phyloP scores from a whole-genome alignment of 306 rosid genomes.

The Luffa aegyptiaca region DNA sequence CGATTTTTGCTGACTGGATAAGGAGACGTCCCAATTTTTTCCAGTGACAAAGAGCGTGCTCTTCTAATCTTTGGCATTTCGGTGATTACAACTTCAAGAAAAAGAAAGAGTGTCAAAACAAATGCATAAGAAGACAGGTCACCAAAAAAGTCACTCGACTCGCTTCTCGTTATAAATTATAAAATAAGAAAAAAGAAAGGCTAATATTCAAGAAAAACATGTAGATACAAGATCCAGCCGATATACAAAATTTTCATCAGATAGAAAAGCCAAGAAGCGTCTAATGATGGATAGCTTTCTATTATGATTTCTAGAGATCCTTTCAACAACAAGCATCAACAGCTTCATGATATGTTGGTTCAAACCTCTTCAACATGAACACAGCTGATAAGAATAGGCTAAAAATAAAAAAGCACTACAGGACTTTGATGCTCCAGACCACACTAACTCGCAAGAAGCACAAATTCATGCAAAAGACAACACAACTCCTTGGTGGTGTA shows the following conservation, averaged over 20 bases:
- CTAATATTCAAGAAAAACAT: neutral
- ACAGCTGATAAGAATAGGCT: neutral
- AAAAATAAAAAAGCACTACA: neutral
- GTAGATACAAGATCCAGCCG: neutral
- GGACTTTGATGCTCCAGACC: neutral
- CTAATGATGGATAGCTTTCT: neutral
- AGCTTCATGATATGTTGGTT: neutral
- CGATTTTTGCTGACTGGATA: conserved; percentile 22
- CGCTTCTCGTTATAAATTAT: no score
- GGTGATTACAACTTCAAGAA: conserved; percentile 11
- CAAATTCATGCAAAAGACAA: neutral
- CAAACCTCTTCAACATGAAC: neutral
- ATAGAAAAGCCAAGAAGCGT: neutral
- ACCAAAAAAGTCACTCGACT: neutral
- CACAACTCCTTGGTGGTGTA: neutral
- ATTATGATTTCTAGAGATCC: neutral
- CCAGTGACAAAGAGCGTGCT: conserved; percentile 33
- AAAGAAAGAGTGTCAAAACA: neutral
- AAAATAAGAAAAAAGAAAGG: no score
- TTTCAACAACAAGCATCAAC: neutral
- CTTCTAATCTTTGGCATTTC: conserved; percentile 68
- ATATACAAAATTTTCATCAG: neutral
- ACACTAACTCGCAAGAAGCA: neutral
- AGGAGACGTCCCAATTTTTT: conserved; percentile 34
- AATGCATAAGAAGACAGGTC: neutral